phyloP scores from a whole-genome alignment of 2,329 filamentous ascomycete species.

The Daldinia eschscholtzii region DNA sequence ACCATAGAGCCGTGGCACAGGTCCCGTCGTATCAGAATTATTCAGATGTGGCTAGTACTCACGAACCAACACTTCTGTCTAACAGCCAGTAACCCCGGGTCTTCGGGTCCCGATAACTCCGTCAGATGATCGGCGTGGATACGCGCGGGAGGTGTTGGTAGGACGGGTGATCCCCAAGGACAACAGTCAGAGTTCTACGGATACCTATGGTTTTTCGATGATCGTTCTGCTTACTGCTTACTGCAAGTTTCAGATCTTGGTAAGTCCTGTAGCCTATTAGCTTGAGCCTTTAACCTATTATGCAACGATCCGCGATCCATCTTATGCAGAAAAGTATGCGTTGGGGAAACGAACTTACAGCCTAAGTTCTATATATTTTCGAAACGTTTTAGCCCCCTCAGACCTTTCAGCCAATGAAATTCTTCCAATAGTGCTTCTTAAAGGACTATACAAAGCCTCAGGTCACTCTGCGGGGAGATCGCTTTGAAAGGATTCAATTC shows the following conservation, averaged over 20 bases:
- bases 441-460: not conserved
- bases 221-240: not conserved
- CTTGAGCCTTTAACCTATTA: not conserved
- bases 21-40: not conserved
- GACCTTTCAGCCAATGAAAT: not conserved
- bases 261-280: not conserved
- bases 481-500: not conserved
- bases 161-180: not conserved
- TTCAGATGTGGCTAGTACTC: not conserved
- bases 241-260: not conserved
- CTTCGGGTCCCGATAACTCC: conserved; percentile 1
- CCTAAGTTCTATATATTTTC: not conserved
- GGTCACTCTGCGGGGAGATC: too few relatives aligned
- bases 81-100: not conserved
- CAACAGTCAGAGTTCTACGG: not conserved
- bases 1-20: not conserved
- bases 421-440: not conserved
- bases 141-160: too few relatives aligned
- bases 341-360: not conserved
- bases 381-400: not conserved
- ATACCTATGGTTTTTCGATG: not conserved
- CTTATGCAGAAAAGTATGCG: not conserved
- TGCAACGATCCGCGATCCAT: not conserved
- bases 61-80: not conserved
- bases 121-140: not conserved